A percentile compares a stretch with the other conserved stretches of the same genome.
These are phyloP conservation scores for Metschnikowia henanensis DNA, from an alignment of 805 yeast species.

Conservation along the genomic window DNA sequence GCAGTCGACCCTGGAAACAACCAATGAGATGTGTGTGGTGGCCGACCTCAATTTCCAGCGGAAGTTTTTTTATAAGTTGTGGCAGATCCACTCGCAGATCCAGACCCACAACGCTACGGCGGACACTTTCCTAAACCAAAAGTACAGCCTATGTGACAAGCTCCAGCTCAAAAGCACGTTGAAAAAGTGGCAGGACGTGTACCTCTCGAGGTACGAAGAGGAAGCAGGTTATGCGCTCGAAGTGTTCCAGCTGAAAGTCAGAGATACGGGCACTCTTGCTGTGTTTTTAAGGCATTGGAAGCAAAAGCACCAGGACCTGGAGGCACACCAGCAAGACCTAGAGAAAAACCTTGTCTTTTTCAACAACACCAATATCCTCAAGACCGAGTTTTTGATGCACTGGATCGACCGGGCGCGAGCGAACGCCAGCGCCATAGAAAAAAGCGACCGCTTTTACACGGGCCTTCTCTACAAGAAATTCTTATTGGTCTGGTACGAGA, in stretches of 20 bases:
- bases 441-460: conserved; percentile 8
- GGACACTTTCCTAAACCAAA: background rate
- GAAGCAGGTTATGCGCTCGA: conserved; percentile 19
- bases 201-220: conserved; percentile 22
- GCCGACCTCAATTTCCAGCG: conserved; percentile 24
- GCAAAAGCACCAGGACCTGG: background rate
- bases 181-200: conserved; percentile 26
- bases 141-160: background rate
- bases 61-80: conserved; percentile 18
- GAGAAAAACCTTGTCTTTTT: conserved; percentile 8
- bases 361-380: conserved; percentile 8
- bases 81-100: background rate
- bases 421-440: conserved; percentile 2
- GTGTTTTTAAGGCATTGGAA: conserved; percentile 10
- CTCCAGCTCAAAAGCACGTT: conserved; percentile 1
- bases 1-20: conserved; percentile 1
- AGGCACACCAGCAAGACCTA: conserved; percentile 1
- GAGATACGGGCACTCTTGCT: conserved; percentile 1
- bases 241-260: conserved; percentile 17
- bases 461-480: conserved; percentile 24
- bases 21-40: conserved; percentile 10
- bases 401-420: conserved; percentile 10
- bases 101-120: background rate
- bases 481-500: conserved; percentile 36
- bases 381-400: conserved; percentile 8